Evolutionary conservation across 2,329 filamentous ascomycete species (phyloP), one percentile per base, ranked within the genome.

Genomic region (Clonostachys sp.): DNA sequence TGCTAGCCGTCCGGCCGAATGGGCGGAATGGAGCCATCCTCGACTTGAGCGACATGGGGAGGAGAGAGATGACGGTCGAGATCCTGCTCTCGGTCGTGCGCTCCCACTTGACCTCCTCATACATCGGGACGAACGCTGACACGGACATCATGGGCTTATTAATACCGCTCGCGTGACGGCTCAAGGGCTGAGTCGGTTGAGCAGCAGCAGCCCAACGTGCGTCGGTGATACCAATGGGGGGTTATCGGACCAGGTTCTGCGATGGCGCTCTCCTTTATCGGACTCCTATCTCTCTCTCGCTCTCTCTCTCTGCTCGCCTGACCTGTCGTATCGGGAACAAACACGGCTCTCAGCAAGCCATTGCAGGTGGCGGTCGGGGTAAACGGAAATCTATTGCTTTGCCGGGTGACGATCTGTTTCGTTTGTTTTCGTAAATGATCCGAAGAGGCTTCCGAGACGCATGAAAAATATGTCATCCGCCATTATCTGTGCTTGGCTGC

Each of bases 1-100:
- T 55, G 46, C 62, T 70, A 41, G 66, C 65, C 12, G 67, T 70
- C 44, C 62, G 62, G 34, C 68, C 65, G 41, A 83, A 62, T 6
- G 75, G 79, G 33, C 72, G 70, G 9, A 83, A 64, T 6, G 68
- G 70, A 4, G 74, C 73, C 18, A 82, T 65, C 48, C 73, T 68
- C 35, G 68, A 74, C 55, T 77, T 74, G 6, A 83, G 64, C 5
- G 77, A 67, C 2, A 68, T 64, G 5, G 80, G 78, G 8, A 83
- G 71, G 48, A 82, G 70, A 6, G 72, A 68, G 58, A 77, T 78
- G 14, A 82, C 65, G 50, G 73, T 72, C 18, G 74, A 76, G 42
- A 71, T 62, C 45, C 62, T 58, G 45, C 61, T 61, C 46, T 62
- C 56, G n/a, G 57, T 60, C 45, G 59, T 57, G 41, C 61, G 59